Percentiles rank a stretch among this genome's conserved stretches.
Evolutionary conservation across 1,284 basidiomycete species (phyloP).

Genomic region (Amylostereum areolatum): DNA sequence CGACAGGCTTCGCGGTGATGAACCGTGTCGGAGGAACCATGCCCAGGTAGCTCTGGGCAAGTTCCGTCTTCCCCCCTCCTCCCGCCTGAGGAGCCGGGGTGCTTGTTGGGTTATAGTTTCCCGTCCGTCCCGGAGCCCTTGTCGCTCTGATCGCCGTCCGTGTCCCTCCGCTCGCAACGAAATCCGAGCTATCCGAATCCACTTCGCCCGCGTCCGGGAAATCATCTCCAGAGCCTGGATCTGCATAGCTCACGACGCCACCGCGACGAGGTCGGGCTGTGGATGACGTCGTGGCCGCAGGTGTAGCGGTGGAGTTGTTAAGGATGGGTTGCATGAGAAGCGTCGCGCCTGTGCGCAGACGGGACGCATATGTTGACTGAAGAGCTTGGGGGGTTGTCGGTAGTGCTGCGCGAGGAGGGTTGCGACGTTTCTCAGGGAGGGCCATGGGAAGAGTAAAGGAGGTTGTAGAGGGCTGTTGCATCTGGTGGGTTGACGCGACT

Average conservation of each 20-base stretch:
- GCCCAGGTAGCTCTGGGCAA: slow-evolving; percentile 88
- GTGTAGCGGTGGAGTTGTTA: slow-evolving; percentile 27
- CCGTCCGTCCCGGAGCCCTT: too few relatives aligned
- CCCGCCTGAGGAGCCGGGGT: slow-evolving; percentile 26
- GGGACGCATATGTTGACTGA: slow-evolving; percentile 82
- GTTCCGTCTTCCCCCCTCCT: slow-evolving; percentile 38
- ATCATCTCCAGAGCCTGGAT: slow-evolving; percentile 79
- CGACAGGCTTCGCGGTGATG: slow-evolving; percentile 57
- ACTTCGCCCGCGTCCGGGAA: slow-evolving; percentile 72
- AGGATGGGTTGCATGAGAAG: slow-evolving; percentile 89
- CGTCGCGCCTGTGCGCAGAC: slow-evolving; percentile 89
- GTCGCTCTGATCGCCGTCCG: slow-evolving; percentile 40
- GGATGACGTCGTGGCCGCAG: slow-evolving; percentile 32
- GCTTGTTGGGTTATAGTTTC: too few relatives aligned
- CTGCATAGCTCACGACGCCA: slow-evolving; percentile 81
- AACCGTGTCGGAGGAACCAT: slow-evolving; percentile 78
- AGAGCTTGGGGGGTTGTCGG: slow-evolving; percentile 67
- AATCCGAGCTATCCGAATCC: slow-evolving; percentile 72
- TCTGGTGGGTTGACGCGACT: slow-evolving; percentile 6
- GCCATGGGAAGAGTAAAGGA: slow-evolving; percentile 23
- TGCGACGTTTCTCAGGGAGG: slow-evolving; percentile 7
- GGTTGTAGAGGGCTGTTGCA: slow-evolving; percentile 12
- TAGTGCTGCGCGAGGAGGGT: slow-evolving; percentile 47
- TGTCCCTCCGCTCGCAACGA: slow-evolving; percentile 45
- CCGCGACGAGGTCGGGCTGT: slow-evolving; percentile 53